Percentiles rank a stretch among this genome's conserved stretches.
These are phyloP conservation scores for Plasmodium adleri DNA, from an alignment of 169 alveolate species.

Conservation along the genomic window DNA sequence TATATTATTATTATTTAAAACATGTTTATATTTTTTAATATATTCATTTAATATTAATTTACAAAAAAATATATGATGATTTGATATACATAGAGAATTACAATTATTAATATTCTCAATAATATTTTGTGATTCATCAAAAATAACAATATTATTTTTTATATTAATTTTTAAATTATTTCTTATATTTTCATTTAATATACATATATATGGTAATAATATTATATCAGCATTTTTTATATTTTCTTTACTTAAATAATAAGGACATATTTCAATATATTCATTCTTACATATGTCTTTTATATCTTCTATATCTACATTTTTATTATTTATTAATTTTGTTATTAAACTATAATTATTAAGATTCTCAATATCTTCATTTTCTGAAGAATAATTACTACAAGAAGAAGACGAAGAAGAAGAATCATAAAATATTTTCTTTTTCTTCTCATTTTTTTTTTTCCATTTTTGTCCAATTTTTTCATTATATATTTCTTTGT, in stretches of 20 bases:
- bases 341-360: constrained; percentile 31
- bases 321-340: constrained; percentile 38
- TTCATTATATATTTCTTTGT: constrained; percentile 31
- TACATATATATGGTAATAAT: constrained; percentile 84
- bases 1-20: constrained; percentile 33
- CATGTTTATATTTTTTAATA: constrained; percentile 19
- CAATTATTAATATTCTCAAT: constrained; percentile 49
- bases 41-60: constrained; percentile 27
- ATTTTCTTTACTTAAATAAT: constrained; percentile 81
- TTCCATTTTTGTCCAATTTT: constrained; percentile 6
- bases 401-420: too few relatives aligned
- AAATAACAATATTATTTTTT: constrained; percentile 75
- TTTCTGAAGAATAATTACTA: background rate
- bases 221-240: constrained; percentile 81
- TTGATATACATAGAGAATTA: constrained; percentile 16
- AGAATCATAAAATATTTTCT: constrained; percentile 14
- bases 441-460: constrained; percentile 19
- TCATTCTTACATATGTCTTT: constrained; percentile 43
- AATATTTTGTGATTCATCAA: constrained; percentile 90
- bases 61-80: constrained; percentile 29
- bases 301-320: constrained; percentile 28
- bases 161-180: constrained; percentile 74
- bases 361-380: background rate
- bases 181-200: constrained; percentile 81
- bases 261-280: constrained; percentile 76